Evolutionary conservation across 441 rosid genomes (phyloP).

Genomic region (Erodium trifolium): DNA sequence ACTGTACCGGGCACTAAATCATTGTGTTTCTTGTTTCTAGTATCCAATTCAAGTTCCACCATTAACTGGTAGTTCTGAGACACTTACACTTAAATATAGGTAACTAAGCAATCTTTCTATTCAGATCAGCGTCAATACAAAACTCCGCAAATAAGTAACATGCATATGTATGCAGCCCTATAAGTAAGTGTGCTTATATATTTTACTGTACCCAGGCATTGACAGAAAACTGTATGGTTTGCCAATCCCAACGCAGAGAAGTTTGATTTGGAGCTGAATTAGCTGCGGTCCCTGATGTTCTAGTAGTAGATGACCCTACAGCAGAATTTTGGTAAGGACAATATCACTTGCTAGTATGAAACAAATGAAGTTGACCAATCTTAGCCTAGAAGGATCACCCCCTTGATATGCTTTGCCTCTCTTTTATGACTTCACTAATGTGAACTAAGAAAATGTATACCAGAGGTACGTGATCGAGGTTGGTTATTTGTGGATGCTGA

Average conservation of each 20-base stretch:
- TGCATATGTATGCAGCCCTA: not conserved
- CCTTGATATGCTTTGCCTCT: not conserved
- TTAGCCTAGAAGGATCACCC: not conserved
- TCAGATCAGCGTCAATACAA: not conserved
- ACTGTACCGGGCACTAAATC: not conserved
- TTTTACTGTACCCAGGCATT: slow-evolving; percentile 77
- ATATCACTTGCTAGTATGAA: not conserved
- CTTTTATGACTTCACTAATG: not conserved
- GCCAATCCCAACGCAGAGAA: slow-evolving; percentile 75
- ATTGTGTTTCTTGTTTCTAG: not conserved
- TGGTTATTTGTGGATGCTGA: slow-evolving; percentile 39
- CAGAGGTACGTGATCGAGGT: slow-evolving; percentile 50
- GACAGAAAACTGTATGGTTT: slow-evolving; percentile 87
- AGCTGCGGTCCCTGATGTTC: slow-evolving; percentile 56
- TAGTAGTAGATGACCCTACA: slow-evolving; percentile 53
- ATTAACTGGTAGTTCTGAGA: not conserved
- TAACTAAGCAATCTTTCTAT: not conserved
- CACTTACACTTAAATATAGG: not conserved
- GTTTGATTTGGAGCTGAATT: slow-evolving; percentile 44
- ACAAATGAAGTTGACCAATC: slow-evolving; percentile 7
- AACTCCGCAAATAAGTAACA: not conserved
- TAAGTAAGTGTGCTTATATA: not conserved
- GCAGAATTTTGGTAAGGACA: slow-evolving; percentile 13
- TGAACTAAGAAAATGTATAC: slow-evolving; percentile 26
- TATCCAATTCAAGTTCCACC: not conserved